Evolutionary conservation across 2,329 filamentous ascomycete species (phyloP), one percentile per base, ranked within the genome.

Genomic region (Trichoderma koningiopsis): DNA sequence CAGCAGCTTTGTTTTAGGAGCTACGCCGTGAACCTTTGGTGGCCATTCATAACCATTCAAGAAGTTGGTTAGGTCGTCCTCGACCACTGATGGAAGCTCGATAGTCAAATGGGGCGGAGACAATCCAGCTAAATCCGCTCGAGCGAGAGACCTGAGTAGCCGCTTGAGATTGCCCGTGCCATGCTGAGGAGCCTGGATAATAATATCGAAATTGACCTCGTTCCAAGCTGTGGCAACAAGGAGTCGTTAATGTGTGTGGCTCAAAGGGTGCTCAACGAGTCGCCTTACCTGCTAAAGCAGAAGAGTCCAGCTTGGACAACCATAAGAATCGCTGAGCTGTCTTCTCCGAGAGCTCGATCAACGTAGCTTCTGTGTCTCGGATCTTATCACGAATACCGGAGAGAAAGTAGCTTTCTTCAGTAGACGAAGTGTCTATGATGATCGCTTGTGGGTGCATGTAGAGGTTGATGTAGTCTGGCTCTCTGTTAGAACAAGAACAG

Each of bases 391-490:
- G 84, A 37, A 93, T 80, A 0, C 86, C 89, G 14, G 83, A 82
- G 29, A 87, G 80, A 72, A 97, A 92, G 74, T 88, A 93, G 0
- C 76, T 68, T 53, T 96, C 89, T 76, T 98, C 94, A 29, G 82
- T 80, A 5, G 77, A 78, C 6, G 88, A 87, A 27, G 87, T 86
- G 76, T 97, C 93, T 33, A 93, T 84, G 33, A 97, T 85, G 22
- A 93, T 81, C 55, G 87, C 92, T 77, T 94, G 91, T 0, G 94
- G 94, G 73, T 91, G 89, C 81, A 97, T 87, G 75, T 90, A 93
- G 16, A 81, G 84, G 69, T 91, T 83, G 53, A 97, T 88, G 73
- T 96, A 90, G 66, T 84, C 85, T 72, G 27, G 8, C 43, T 40
- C 14, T 52, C 11, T 10, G n/a, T 65, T 19, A 65, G 40, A 35